Evolutionary conservation across 371 early-diverging fungal genomes (phyloP), one percentile per base, ranked within the genome.

Genomic region (Funneliformis caledonium): DNA sequence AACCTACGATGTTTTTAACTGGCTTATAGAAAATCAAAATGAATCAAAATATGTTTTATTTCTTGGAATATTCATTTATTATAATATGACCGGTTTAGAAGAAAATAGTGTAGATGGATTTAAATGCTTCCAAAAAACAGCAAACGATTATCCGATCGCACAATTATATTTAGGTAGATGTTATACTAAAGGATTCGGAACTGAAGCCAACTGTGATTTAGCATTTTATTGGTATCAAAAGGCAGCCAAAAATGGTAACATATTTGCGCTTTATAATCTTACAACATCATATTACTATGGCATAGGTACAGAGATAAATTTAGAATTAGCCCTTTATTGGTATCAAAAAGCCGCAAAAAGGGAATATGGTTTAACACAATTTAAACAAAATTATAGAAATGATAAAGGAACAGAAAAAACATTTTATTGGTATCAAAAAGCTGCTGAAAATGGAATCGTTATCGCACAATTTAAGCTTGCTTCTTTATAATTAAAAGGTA

Each of bases 401-500:
- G 47, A 70, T 45, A 70, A 70, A 45, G 72, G 47, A 14, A 43
- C 45, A 10, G 72, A 47, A n/a, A 19, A 45, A 45, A 5, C 72
- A 70, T 72, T 72, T 72, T 19, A 6, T 8, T 72, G 72, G 72
- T 72, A 72, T 48, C 72, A 72, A 72, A 72, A 72, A 52, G 72
- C 72, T 22, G 19, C 72, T 2, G 37, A 50, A 22, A 72, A 48
- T 72, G 72, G 72, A n/a, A 72, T 19, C 48, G 26, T 72, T 16
- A 50, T 48, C 31, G 72, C 42, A 7, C 42, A 68, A 42, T 68
- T 68, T 68, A 43, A 92, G 80, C 86, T 94, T 22, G 95, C 94
- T 1, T 91, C 92, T 82, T 93, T 92, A 79, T 94, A 92, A 85
- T 93, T 93, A 81, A 88, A 93, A 82, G 96, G 95, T 19, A 90